Percentiles rank a stretch among this genome's conserved stretches.
phyloP scores from a whole-genome alignment of 2,329 filamentous ascomycete species.

The Phialophora expanda region DNA sequence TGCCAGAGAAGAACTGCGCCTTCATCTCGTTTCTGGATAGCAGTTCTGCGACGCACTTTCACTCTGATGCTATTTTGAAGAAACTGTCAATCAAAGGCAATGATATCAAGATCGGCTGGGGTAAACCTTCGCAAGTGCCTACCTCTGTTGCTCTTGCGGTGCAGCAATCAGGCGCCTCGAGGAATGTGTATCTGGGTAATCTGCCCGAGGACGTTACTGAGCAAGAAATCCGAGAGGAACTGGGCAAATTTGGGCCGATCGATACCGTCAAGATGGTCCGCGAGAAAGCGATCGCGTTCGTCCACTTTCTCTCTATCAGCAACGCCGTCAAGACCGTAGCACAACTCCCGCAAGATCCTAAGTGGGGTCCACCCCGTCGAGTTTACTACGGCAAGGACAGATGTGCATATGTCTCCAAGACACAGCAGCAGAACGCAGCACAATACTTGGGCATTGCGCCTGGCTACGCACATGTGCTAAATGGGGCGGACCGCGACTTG shows the following conservation, averaged over 20 bases:
- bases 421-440: conserved; percentile 97
- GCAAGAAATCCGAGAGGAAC: conserved; percentile 88
- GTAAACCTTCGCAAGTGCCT: conserved; percentile 96
- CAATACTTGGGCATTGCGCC: conserved; percentile 97
- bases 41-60: conserved; percentile 97
- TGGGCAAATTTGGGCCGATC: conserved; percentile 94
- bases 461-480: conserved; percentile 94
- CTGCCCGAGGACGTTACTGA: conserved; percentile 87
- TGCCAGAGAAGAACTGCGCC: conserved; percentile 99
- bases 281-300: conserved; percentile 97
- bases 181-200: conserved; percentile 96
- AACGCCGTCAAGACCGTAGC: conserved; percentile 98
- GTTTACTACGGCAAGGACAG: conserved; percentile 99
- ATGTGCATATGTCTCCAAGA: conserved; percentile 98
- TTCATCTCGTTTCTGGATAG: conserved; percentile 99
- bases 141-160: conserved; percentile 97
- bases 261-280: conserved; percentile 97
- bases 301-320: conserved; percentile 95
- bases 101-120: conserved; percentile 99
- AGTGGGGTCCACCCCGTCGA: conserved; percentile 93
- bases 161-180: conserved; percentile 93
- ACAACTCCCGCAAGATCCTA: conserved; percentile 91
- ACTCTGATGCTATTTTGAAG: conserved; percentile 99
- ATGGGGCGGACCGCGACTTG: conserved; percentile 91
- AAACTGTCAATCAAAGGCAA: conserved; percentile 98